These are phyloP conservation scores for Ambispora gerdemannii DNA, from an alignment of 192 early-diverging fungal species.

Conservation along the genomic window DNA sequence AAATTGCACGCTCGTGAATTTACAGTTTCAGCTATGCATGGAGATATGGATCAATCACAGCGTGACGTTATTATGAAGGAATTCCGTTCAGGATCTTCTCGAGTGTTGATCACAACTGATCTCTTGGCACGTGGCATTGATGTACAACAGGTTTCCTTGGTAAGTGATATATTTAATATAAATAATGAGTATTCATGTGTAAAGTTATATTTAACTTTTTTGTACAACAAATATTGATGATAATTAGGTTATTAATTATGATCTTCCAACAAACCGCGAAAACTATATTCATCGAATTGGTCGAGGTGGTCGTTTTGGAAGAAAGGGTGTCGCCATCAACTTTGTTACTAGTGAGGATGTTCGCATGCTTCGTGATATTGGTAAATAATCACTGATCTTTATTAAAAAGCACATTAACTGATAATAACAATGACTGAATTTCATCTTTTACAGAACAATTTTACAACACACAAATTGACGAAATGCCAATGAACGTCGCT, in stretches of 20 bases:
- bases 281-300: conserved; percentile 99
- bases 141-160: conserved; percentile 99
- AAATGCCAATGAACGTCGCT: conserved; percentile 99
- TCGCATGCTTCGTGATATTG: conserved; percentile 67
- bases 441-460: conserved; percentile 62
- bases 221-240: no score
- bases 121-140: conserved; percentile 98
- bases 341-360: conserved; percentile 98
- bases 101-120: conserved; percentile 98
- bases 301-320: conserved; percentile 99
- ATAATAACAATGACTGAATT: no score
- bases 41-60: conserved; percentile 96
- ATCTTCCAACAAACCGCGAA: conserved; percentile 93
- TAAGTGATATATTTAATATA: no score
- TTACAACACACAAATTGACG: conserved; percentile 99
- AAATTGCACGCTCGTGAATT: conserved; percentile 87
- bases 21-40: conserved; percentile 98
- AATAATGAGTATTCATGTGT: no score
- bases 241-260: conserved; percentile 69
- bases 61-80: conserved; percentile 99
- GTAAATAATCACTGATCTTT: not conserved
- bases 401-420: conserved; percentile 6
- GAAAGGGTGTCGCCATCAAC: conserved; percentile 99
- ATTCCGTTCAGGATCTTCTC: conserved; percentile 95
- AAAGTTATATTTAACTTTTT: no score